Conservation (phyloP, 2,329 filamentous ascomycete genomes). For the Pseudomassariella vexata region DNA sequence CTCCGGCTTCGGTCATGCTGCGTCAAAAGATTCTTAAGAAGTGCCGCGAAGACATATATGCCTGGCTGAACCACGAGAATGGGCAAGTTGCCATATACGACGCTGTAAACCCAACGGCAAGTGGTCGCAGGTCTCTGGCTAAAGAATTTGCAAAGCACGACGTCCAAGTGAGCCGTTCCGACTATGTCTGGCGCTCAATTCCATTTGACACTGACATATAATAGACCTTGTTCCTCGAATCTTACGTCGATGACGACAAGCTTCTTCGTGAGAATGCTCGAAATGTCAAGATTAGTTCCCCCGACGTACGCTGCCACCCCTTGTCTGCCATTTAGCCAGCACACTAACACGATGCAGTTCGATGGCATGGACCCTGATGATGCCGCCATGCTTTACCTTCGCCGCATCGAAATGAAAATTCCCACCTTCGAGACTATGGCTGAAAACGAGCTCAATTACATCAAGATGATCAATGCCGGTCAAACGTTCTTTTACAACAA, state of each 20-base stretch:
- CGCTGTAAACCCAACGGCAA: conserved; percentile 87
- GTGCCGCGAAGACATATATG: conserved; percentile 94
- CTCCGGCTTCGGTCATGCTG: conserved; percentile 83
- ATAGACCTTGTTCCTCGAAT: conserved; percentile 96
- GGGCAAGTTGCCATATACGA: conserved; percentile 98
- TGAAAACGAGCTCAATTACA: conserved; percentile 89
- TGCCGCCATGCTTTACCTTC: conserved; percentile 85
- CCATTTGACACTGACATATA: no score
- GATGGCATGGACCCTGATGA: conserved; percentile 87
- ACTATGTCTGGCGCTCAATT: conserved; percentile 2
- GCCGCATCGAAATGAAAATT: conserved; percentile 85
- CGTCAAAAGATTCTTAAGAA: conserved; percentile 97
- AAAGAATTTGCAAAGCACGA: conserved; percentile 98
- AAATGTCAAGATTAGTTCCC: conserved; percentile 95
- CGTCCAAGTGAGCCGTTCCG: conserved; percentile 60
- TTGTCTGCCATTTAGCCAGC: neutral
- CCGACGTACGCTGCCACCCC: conserved; percentile 59
- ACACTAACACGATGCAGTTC: conserved; percentile 49
- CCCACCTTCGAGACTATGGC: conserved; percentile 96
- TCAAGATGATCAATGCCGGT: conserved; percentile 99
- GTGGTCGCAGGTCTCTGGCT: conserved; percentile 74
- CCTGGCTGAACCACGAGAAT: conserved; percentile 94
- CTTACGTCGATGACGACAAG: conserved; percentile 84
- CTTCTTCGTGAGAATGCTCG: conserved; percentile 96
- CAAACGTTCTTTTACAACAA: conserved; percentile 94